Evolutionary conservation across 2,329 filamentous ascomycete species (phyloP).

Genomic region (Chaetomiaceae sp.): DNA sequence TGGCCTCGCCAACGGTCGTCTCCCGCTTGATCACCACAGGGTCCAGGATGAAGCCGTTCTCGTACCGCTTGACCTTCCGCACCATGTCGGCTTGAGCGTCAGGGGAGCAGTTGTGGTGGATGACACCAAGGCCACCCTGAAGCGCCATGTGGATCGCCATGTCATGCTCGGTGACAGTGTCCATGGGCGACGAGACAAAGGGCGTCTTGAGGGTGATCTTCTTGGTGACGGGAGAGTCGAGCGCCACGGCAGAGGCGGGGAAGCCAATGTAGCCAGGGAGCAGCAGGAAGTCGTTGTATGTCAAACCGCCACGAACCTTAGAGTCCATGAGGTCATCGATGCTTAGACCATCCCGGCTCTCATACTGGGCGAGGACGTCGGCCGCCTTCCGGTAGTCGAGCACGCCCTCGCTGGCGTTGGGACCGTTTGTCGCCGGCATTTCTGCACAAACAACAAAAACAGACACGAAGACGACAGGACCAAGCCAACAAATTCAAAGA

Average conservation of each 20-base stretch:
- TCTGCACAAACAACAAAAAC: slow-evolving; percentile 27
- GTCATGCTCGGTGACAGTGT: slow-evolving; percentile 97
- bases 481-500: slow-evolving; percentile 2
- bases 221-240: slow-evolving; percentile 92
- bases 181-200: slow-evolving; percentile 97
- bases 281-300: slow-evolving; percentile 97
- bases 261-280: slow-evolving; percentile 98
- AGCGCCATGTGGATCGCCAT: slow-evolving; percentile 98
- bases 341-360: slow-evolving; percentile 76
- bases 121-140: slow-evolving; percentile 83
- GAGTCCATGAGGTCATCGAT: slow-evolving; percentile 85
- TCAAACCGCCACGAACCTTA: slow-evolving; percentile 84
- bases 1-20: slow-evolving; percentile 87
- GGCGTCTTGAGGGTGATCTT: slow-evolving; percentile 93
- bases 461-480: slow-evolving; percentile 10
- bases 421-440: slow-evolving; percentile 70
- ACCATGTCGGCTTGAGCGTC: slow-evolving; percentile 98
- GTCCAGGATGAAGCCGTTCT: slow-evolving; percentile 98
- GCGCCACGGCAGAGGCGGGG: slow-evolving; percentile 76
- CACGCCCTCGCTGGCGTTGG: slow-evolving; percentile 47
- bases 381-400: slow-evolving; percentile 67
- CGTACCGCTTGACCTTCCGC: slow-evolving; percentile 96
- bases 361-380: slow-evolving; percentile 75
- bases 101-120: slow-evolving; percentile 99
- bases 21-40: slow-evolving; percentile 83